Base-by-base conservation (phyloP, 176 grass and related monocot genomes). In the Juncus effusus region DNA sequence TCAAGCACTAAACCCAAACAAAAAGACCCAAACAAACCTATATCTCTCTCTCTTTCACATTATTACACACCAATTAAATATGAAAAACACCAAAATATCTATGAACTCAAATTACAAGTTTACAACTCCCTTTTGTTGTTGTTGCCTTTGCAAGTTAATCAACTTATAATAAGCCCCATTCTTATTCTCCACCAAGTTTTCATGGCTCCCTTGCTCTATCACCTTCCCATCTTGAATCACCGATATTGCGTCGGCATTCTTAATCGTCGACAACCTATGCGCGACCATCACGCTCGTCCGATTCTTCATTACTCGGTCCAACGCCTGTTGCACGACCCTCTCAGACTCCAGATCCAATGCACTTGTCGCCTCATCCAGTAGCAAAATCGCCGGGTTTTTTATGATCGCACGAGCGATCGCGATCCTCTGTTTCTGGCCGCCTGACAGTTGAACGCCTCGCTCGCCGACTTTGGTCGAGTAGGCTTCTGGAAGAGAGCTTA, bases 341-440 rank as follows among this genome's bases (percentile, higher is more conserved):
- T 91, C 87, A 2, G 92, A 91, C 71, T 96, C 92, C 4, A 91
- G 77, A 59, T 96, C 92, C 5, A 96, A 85, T 2, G 92, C 92
- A 68, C 92, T 96, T 0, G 92, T 96, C 9, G 92, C 92, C 82
- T 96, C 92, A 64, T 96, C 92, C 5, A 96, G 80, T 19, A 96
- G 70, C 51, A 96, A 74, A 78, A 96, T 86, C 0, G 85, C 80
- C 1, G 88, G 94, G 44, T 97, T 77, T 70, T 89, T 89, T 0
- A 92, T 79, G 58, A 97, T 89, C 28, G 94, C 94, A 2, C 94
- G 79, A 3, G 94, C 94, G 13, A 97, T 97, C n/a, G 94, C 94
- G 60, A 97, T 86, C 9, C 94, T 88, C 80, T 97, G 94, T 77
- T 79, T 84, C 78, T 97, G 94, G 35, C 94, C 94, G 2, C 94